Evolutionary conservation across 2,329 filamentous ascomycete species (phyloP).

Genomic region (Pseudopithomyces chartarum): DNA sequence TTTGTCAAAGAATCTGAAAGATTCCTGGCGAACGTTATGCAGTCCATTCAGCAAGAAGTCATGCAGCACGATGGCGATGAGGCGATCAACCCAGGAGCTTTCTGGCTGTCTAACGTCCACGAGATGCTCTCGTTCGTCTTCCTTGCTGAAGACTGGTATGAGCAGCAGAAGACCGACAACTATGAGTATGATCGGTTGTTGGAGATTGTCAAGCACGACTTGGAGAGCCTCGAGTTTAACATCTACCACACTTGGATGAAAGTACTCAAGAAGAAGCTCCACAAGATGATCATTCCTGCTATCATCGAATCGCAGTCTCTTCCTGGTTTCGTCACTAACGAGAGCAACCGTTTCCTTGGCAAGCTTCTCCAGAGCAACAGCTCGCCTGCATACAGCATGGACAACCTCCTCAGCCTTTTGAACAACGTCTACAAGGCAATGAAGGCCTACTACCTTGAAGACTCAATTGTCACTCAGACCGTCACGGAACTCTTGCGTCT

Average conservation of each 20-base stretch:
- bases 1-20: conserved; percentile 99
- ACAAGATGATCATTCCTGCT: conserved; percentile 99
- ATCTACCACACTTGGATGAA: conserved; percentile 99
- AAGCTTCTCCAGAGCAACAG: conserved; percentile 93
- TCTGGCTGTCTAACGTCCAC: conserved; percentile 99
- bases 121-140: conserved; percentile 99
- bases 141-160: conserved; percentile 98
- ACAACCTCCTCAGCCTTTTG: conserved; percentile 91
- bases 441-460: conserved; percentile 98
- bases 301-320: conserved; percentile 99
- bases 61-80: conserved; percentile 99
- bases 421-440: conserved; percentile 99
- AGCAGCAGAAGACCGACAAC: conserved; percentile 98
- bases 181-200: conserved; percentile 97
- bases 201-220: conserved; percentile 98
- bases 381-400: conserved; percentile 97
- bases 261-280: conserved; percentile 97
- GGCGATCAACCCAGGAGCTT: conserved; percentile 93
- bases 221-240: conserved; percentile 98
- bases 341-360: conserved; percentile 96
- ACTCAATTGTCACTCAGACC: conserved; percentile 93
- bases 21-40: conserved; percentile 99
- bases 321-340: conserved; percentile 97
- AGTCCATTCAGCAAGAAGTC: conserved; percentile 98
- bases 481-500: conserved; percentile 90